Base-by-base conservation (phyloP, 78 protist species). In the Chrysochromulina parva region DNA sequence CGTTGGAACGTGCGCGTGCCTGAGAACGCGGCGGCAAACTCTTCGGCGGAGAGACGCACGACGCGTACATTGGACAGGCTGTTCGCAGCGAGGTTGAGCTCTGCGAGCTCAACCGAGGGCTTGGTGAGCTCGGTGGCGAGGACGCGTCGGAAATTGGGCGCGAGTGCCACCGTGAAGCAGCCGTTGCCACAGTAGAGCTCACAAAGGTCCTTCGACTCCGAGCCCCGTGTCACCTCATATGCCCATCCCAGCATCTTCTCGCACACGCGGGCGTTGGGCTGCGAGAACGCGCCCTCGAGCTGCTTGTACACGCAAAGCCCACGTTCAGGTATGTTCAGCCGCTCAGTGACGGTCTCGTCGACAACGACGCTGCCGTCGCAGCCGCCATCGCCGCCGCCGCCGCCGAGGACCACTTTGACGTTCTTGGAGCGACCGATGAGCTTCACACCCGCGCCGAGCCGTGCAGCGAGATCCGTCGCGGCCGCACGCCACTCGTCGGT, bases 111-210 rank as follows among this genome's bases (percentile, higher is more conserved):
- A 11, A 58, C 62, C 22, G 62, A 58, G 6, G 62, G 6, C 11
- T 58, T 58, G 62, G 62, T 13, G 62, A 58, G 22, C 62, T 69
- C 76, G 47, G 76, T 69, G 52, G 76, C 76, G 76, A 69, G 47
- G 13, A 19, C 24, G 52, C 76, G 76, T 6, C 76, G 76, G 76
- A 69, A 69, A 9, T n/a, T 19, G 28, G 76, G 76, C 52, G 76
- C 76, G 38, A 69, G 76, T n/a, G 76, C 76, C 13, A 69, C 13
- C 13, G 76, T 69, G 76, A 69, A 69, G 76, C 76, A 69, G 76
- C 76, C 76, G 76, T 69, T 69, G 76, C 76, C 76, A 13, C 76
- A 69, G 22, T 58, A 58, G 62, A 58, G 62, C 62, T 58, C 62
- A 11, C 62, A 58, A 6, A 58, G 62, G 11, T 58, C 62, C 62